Conservation (phyloP, 176 grass and related monocot genomes). For the Alloteropsis semialata region DNA sequence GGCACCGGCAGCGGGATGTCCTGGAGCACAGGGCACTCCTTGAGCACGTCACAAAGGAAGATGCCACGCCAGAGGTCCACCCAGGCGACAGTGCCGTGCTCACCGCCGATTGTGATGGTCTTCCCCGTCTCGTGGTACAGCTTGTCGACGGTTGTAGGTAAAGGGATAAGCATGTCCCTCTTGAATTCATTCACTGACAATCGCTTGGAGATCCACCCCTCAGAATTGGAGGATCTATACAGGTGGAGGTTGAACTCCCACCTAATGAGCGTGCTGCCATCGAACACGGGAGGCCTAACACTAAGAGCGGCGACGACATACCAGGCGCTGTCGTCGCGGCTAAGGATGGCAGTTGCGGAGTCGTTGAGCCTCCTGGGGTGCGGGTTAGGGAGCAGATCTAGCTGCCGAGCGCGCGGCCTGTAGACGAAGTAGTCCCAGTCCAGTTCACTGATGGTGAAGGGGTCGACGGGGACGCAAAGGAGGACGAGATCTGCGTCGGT, state of each 20-base stretch:
- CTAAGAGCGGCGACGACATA: neutral
- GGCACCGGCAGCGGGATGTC: slow-evolving; percentile 10
- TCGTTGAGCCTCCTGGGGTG: neutral
- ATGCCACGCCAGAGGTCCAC: too few relatives aligned
- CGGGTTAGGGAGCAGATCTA: slow-evolving; percentile 15
- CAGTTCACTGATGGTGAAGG: neutral
- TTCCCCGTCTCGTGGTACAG: too few relatives aligned
- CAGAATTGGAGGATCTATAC: neutral
- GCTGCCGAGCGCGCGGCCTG: neutral
- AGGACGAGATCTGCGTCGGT: neutral
- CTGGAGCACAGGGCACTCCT: too few relatives aligned
- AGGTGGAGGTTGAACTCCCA: neutral
- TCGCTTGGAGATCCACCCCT: neutral
- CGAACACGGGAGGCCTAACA: neutral
- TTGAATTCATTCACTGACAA: neutral
- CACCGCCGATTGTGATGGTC: too few relatives aligned
- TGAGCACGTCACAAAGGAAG: too few relatives aligned
- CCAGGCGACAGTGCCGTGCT: too few relatives aligned
- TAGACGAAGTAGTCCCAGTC: slow-evolving; percentile 37
- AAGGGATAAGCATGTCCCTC: neutral
- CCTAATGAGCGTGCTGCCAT: neutral
- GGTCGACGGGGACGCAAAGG: neutral
- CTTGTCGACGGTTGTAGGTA: too few relatives aligned
- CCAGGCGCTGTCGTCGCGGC: neutral
- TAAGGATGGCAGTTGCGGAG: neutral